Percentiles rank a stretch among this genome's conserved stretches.
Evolutionary conservation across 108 stramenopile genomes (phyloP).

Genomic region (Nannochloropsis salina): DNA sequence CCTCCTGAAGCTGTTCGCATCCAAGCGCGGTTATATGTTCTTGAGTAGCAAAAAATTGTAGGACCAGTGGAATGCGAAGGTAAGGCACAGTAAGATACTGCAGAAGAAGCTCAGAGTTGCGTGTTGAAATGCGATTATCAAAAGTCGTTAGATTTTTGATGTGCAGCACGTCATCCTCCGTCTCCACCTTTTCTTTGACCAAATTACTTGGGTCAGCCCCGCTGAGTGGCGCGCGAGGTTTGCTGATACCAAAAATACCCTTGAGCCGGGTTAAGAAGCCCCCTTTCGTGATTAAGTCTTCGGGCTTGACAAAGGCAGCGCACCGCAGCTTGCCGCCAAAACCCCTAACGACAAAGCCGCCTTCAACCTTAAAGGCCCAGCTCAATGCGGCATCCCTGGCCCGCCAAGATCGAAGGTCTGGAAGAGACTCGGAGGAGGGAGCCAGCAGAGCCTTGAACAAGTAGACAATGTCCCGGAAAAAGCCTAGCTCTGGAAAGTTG

Average conservation of each 20-base stretch:
- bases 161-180: conserved; percentile 61
- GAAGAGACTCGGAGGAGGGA: conserved; percentile 55
- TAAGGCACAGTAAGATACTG: conserved; percentile 63
- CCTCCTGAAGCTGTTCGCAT: conserved; percentile 55
- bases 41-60: conserved; percentile 57
- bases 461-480: conserved; percentile 95
- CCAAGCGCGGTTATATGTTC: conserved; percentile 49
- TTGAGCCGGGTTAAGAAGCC: neutral
- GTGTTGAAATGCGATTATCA: conserved; percentile 53
- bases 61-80: conserved; percentile 56
- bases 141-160: conserved; percentile 57
- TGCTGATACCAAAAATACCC: conserved; percentile 18
- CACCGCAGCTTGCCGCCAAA: neutral
- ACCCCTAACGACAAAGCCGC: neutral
- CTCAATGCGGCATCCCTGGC: conserved; percentile 51
- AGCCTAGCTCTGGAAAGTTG: conserved; percentile 92
- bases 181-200: conserved; percentile 53
- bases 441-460: conserved; percentile 77
- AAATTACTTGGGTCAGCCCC: conserved; percentile 57
- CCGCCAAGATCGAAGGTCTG: conserved; percentile 46
- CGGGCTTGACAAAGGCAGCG: conserved; percentile 6
- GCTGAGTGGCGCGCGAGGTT: conserved; percentile 57
- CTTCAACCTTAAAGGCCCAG: conserved; percentile 40
- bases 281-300: neutral
- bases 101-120: conserved; percentile 59